Conservation (phyloP, 2,329 filamentous ascomycete genomes). For the Ophiostoma sp. region DNA sequence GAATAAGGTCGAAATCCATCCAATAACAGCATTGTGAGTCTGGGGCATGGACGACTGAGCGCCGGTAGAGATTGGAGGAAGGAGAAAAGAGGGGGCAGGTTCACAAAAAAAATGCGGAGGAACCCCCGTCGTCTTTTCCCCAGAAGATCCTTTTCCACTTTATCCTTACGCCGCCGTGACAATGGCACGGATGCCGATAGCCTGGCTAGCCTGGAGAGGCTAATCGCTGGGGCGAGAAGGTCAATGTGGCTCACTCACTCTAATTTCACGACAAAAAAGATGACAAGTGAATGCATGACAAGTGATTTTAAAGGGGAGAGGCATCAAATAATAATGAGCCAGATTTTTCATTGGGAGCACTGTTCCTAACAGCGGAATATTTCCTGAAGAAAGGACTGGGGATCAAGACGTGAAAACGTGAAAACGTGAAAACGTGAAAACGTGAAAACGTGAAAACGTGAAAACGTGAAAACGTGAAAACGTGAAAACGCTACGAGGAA, state of each 20-base stretch:
- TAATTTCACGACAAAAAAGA: too few relatives aligned
- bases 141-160: slow-evolving; percentile 6
- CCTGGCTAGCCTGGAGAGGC: not conserved
- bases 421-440: not conserved
- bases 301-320: not conserved
- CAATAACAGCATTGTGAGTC: too few relatives aligned
- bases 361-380: not conserved
- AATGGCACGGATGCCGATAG: not conserved
- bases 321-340: too few relatives aligned
- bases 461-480: not conserved
- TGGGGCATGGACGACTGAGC: not conserved
- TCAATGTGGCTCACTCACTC: not conserved
- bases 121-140: not conserved
- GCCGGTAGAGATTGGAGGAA: not conserved
- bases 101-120: not conserved
- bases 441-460: not conserved
- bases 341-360: not conserved
- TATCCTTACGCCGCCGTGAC: not conserved
- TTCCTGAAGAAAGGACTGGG: not conserved
- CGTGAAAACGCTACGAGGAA: not conserved
- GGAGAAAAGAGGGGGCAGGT: not conserved
- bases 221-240: not conserved
- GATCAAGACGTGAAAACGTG: not conserved
- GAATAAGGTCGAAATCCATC: not conserved
- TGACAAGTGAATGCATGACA: not conserved